Conservation (phyloP, 1,284 basidiomycete species). For the Afroboletus lepidellus region DNA sequence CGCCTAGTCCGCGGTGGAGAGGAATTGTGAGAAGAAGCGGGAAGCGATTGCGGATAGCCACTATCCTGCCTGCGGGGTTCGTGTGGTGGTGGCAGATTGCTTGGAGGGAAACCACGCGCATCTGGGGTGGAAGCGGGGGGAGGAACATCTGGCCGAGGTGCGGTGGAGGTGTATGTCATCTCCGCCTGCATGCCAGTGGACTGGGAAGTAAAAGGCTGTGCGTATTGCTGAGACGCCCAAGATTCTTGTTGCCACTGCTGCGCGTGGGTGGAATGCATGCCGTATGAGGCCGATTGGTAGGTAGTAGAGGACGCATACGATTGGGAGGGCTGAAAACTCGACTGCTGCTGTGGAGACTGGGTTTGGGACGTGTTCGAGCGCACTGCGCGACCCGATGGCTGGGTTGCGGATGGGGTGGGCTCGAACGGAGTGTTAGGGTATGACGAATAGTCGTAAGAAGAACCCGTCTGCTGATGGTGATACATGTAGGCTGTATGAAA, state of each 20-base stretch:
- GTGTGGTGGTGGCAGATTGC: constrained; percentile 22
- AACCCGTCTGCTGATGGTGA: constrained; percentile 42
- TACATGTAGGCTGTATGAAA: constrained; percentile 42
- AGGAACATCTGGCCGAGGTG: constrained; percentile 33
- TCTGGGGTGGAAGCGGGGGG: constrained; percentile 26
- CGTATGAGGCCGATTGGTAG: constrained; percentile 30
- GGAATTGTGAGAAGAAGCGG: constrained; percentile 28
- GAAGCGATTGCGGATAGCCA: constrained; percentile 30
- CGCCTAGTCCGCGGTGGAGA: constrained; percentile 33
- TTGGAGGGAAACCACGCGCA: constrained; percentile 28
- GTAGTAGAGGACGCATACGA: constrained; percentile 31
- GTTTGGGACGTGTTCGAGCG: constrained; percentile 40
- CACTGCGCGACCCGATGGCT: constrained; percentile 34
- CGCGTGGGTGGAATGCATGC: constrained; percentile 31
- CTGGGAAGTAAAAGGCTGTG: constrained; percentile 31
- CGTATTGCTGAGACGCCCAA: constrained; percentile 37
- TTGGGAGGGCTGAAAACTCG: constrained; percentile 29
- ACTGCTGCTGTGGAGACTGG: constrained; percentile 37
- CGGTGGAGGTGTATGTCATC: constrained; percentile 35
- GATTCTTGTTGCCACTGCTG: constrained; percentile 37
- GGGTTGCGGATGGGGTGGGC: constrained; percentile 36
- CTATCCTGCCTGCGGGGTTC: constrained; percentile 36
- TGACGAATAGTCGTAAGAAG: constrained; percentile 50
- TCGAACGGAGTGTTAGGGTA: constrained; percentile 45
- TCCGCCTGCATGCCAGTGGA: constrained; percentile 29